These are phyloP conservation scores for Aspergillus novoparasiticus DNA, from an alignment of 2,329 filamentous ascomycete species.

Conservation along the genomic window DNA sequence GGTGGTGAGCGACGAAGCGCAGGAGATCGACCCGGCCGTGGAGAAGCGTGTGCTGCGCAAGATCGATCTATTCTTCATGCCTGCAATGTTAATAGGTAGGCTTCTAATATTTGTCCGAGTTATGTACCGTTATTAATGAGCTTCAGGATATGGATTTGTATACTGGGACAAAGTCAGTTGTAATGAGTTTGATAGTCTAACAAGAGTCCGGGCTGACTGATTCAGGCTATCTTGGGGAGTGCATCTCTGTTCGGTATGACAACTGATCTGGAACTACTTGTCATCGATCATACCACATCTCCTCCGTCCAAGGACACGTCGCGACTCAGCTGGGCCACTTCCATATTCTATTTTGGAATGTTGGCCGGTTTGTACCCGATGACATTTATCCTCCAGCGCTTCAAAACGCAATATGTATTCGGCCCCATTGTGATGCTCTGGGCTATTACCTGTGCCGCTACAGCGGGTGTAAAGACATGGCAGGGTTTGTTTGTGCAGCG, in stretches of 20 bases:
- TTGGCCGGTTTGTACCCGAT: slow-evolving; percentile 73
- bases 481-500: slow-evolving; percentile 67
- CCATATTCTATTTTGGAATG: slow-evolving; percentile 80
- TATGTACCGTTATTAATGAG: neutral
- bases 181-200: neutral
- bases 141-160: slow-evolving; percentile 60
- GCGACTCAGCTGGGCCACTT: slow-evolving; percentile 74
- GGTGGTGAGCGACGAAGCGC: slow-evolving; percentile 58
- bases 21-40: slow-evolving; percentile 55
- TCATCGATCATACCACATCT: slow-evolving; percentile 53
- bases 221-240: slow-evolving; percentile 69
- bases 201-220: neutral
- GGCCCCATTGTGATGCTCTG: slow-evolving; percentile 61
- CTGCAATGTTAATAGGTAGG: slow-evolving; percentile 63
- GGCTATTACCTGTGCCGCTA: slow-evolving; percentile 68
- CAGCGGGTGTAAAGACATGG: slow-evolving; percentile 66
- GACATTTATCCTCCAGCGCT: slow-evolving; percentile 70
- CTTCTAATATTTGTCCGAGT: neutral
- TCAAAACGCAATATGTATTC: slow-evolving; percentile 66
- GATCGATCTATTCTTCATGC: slow-evolving; percentile 69
- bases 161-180: slow-evolving; percentile 66
- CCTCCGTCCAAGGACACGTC: slow-evolving; percentile 66
- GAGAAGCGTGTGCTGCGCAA: slow-evolving; percentile 63
- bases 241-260: slow-evolving; percentile 79
- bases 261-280: slow-evolving; percentile 62